These are phyloP conservation scores for Claviceps digitariae DNA, from an alignment of 2,329 filamentous ascomycete genomes.

Conservation along the genomic window DNA sequence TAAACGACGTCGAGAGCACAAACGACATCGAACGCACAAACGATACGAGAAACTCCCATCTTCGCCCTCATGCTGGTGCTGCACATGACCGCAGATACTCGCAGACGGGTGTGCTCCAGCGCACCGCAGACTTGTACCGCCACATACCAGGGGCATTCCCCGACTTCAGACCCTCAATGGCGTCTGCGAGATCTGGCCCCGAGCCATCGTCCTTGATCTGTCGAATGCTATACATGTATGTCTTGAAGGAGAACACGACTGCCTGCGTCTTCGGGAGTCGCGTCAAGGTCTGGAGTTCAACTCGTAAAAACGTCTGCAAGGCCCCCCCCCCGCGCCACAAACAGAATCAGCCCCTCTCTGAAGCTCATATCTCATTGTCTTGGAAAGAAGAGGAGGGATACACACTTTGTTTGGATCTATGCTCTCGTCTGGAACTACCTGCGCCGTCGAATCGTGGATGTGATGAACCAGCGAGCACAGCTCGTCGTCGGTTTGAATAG, in stretches of 20 bases:
- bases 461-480: slow-evolving; percentile 29
- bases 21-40: too few relatives aligned
- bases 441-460: slow-evolving; percentile 18
- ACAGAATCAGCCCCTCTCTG: not conserved
- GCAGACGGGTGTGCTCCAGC: slow-evolving; percentile 34
- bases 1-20: too few relatives aligned
- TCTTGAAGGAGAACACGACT: slow-evolving; percentile 43
- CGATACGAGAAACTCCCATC: not conserved
- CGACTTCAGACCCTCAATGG: slow-evolving; percentile 35
- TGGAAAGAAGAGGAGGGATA: not conserved
- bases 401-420: slow-evolving; percentile 26
- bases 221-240: slow-evolving; percentile 34
- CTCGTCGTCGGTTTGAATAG: slow-evolving; percentile 27
- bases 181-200: slow-evolving; percentile 32
- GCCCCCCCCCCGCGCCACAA: too few relatives aligned
- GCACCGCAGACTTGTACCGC: slow-evolving; percentile 34
- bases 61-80: not conserved
- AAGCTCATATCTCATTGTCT: not conserved
- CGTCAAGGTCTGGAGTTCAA: slow-evolving; percentile 38
- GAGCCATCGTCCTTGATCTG: slow-evolving; percentile 36
- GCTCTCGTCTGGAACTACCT: slow-evolving; percentile 19
- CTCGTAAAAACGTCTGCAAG: slow-evolving; percentile 25
- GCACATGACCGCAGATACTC: slow-evolving; percentile 27
- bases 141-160: slow-evolving; percentile 42
- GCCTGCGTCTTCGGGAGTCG: slow-evolving; percentile 32